Evolutionary conservation across 2,329 filamentous ascomycete genomes (phyloP), one percentile per base, ranked within the genome.

Genomic region (Alternaria tenuissima): DNA sequence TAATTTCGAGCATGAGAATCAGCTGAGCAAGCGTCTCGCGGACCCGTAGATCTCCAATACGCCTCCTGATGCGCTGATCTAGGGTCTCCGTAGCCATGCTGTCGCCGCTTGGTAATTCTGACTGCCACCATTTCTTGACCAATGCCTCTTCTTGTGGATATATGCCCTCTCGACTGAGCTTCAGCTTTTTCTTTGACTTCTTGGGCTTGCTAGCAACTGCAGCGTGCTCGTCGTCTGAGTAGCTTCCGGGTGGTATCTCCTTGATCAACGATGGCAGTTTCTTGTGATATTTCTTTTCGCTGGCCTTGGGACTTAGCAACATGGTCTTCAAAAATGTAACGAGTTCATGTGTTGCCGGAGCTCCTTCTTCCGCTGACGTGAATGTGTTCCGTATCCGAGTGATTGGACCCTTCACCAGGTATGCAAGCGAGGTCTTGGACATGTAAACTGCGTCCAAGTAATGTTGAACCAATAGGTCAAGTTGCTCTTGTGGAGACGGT

Each of bases 271-370:
- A 83, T 0, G 89, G 88, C 24, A 94, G 76, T 3, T 87, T 88
- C 55, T 91, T 88, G n/a, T 87, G 86, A 70, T 92, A 94, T 73
- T 94, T 95, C 73, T 91, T 93, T 73, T 94, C 91, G 62, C 93
- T 86, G 46, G 89, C 83, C 6, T 87, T 83, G 0, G 88, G 88
- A 2, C 86, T 87, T 60, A 92, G 80, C n/a, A 91, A 80, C 57
- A 92, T 84, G 51, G 84, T 84, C 68, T 89, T 88, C n/a, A 94
- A 75, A 68, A 92, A 93, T 0, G 84, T 81, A 8, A 91, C 83
- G 18, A 94, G 80, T 51, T 92, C 87, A 24, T 81, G 79, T 77
- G 89, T 87, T 41, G 88, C 83, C 20, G 89, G 78, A 22, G 83
- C 86, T 7, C 85, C 81, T 73, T 89, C 87, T 52, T 86, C 85